A percentile compares a stretch with the other conserved stretches of the same genome.
Evolutionary conservation across 129 eudicot species (phyloP).

Genomic region (Solidago caesia): DNA sequence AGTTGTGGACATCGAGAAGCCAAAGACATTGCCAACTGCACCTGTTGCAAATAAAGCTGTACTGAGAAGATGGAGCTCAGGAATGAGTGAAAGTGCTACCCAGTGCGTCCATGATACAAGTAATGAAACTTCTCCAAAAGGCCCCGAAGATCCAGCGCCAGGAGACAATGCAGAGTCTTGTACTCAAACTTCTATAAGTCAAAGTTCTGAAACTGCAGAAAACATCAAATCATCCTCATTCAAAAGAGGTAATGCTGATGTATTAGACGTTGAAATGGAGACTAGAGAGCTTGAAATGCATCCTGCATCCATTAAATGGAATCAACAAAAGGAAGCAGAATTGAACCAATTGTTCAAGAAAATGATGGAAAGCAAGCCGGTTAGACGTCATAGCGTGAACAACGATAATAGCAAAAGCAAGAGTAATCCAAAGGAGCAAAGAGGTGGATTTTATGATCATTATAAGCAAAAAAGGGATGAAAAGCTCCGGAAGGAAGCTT

Average conservation of each 20-base stretch:
- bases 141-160: conserved; percentile 3
- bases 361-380: conserved; percentile 81
- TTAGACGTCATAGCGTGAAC: conserved; percentile 40
- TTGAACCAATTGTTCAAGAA: conserved; percentile 73
- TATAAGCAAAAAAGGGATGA: conserved; percentile 78
- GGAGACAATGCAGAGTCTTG: conserved; percentile 27
- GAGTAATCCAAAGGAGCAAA: conserved; percentile 39
- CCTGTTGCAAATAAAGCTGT: conserved; percentile 68
- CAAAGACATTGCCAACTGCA: conserved; percentile 40
- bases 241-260: conserved; percentile 32
- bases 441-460: conserved; percentile 67
- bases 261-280: conserved; percentile 30
- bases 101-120: conserved; percentile 28
- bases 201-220: conserved; percentile 39
- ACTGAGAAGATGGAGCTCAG: conserved; percentile 94
- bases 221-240: conserved; percentile 32
- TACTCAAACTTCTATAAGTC: conserved; percentile 17
- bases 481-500: conserved; percentile 60
- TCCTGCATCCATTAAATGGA: conserved; percentile 74
- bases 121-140: conserved; percentile 32
- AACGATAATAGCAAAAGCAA: conserved; percentile 44
- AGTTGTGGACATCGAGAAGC: conserved; percentile 52
- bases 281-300: conserved; percentile 48
- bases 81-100: conserved; percentile 61
- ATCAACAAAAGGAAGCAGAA: conserved; percentile 89